phyloP scores from a whole-genome alignment of 202 grass and related monocot species.

The Schoenoplectus triqueter region DNA sequence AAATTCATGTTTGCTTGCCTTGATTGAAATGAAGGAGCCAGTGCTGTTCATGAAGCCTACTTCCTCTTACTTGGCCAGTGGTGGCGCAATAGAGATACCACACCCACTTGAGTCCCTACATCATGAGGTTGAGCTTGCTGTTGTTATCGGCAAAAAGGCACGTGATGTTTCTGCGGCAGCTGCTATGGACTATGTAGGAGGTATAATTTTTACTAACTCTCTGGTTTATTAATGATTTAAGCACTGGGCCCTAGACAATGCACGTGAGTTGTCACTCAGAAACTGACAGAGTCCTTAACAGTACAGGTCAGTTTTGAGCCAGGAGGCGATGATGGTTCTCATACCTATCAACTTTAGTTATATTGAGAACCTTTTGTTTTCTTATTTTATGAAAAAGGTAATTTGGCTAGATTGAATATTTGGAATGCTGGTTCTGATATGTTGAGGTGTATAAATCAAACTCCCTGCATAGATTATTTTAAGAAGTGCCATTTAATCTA shows the following conservation, averaged over 20 bases:
- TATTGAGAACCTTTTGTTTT: not conserved
- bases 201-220: conserved; percentile 33
- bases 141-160: conserved; percentile 72
- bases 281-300: not conserved
- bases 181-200: conserved; percentile 93
- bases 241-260: not conserved
- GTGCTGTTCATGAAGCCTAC: conserved; percentile 94
- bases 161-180: conserved; percentile 62
- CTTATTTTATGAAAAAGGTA: not conserved
- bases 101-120: conserved; percentile 79
- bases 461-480: not conserved
- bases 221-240: not conserved
- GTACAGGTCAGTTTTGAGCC: not conserved
- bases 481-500: conserved; percentile 11
- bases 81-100: conserved; percentile 78
- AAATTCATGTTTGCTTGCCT: conserved; percentile 9
- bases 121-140: conserved; percentile 96
- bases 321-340: not conserved
- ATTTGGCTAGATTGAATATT: conserved; percentile 8
- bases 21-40: conserved; percentile 60
- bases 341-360: not conserved
- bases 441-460: not conserved
- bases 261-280: not conserved
- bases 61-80: conserved; percentile 84
- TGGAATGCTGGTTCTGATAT: not conserved